These are phyloP conservation scores for Mayamaea pseudoterrestris DNA, from an alignment of 108 stramenopile genomes.

Conservation along the genomic window DNA sequence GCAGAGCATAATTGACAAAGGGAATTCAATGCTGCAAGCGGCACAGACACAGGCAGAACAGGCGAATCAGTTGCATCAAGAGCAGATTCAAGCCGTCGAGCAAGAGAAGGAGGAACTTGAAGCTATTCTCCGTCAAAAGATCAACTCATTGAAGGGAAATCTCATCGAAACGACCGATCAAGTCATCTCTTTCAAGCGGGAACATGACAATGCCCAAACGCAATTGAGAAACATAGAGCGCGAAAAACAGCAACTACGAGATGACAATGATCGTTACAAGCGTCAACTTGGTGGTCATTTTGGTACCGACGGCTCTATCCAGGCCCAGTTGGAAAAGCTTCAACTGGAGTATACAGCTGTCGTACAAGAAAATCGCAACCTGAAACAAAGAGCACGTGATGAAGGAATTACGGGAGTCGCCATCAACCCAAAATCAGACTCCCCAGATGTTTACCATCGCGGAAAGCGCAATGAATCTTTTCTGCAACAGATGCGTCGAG, in stretches of 20 bases:
- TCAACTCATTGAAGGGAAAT: slow-evolving; percentile 44
- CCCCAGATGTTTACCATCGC: too few species aligned
- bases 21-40: slow-evolving; percentile 52
- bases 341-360: slow-evolving; percentile 56
- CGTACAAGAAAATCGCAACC: slow-evolving; percentile 53
- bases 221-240: slow-evolving; percentile 27
- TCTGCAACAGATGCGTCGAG: slow-evolving; percentile 41
- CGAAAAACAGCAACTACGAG: slow-evolving; percentile 39
- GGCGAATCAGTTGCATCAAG: slow-evolving; percentile 26
- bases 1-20: slow-evolving; percentile 20
- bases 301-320: slow-evolving; percentile 39
- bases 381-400: slow-evolving; percentile 27
- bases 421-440: too few species aligned
- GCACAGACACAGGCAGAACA: slow-evolving; percentile 28
- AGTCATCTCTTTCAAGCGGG: slow-evolving; percentile 28
- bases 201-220: slow-evolving; percentile 43
- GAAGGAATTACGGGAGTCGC: not conserved
- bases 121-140: slow-evolving; percentile 30
- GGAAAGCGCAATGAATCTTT: too few species aligned
- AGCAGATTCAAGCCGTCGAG: slow-evolving; percentile 26
- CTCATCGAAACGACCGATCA: slow-evolving; percentile 33
- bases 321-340: slow-evolving; percentile 53
- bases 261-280: slow-evolving; percentile 76
- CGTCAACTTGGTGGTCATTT: slow-evolving; percentile 59
- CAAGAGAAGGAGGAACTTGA: slow-evolving; percentile 19